Evolutionary conservation across 495 filamentous ascomycete genomes (phyloP), one percentile per base, ranked within the genome.

Genomic region (Pyrenula aspistea): DNA sequence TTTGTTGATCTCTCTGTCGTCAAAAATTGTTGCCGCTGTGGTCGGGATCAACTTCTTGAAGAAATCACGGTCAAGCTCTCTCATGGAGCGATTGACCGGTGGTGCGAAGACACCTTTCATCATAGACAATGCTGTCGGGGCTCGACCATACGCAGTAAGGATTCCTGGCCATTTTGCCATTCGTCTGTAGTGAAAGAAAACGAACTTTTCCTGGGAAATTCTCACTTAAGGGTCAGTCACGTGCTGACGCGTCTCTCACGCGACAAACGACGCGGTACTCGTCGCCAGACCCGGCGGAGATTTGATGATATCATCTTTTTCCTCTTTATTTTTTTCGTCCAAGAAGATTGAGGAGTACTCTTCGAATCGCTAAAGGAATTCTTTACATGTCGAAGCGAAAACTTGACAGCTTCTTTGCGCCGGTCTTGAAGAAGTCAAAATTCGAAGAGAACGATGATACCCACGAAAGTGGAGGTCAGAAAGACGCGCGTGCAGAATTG

Each of bases 11-110:
- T 88, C 77, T 47, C 78, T 83, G 25, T 71, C 73, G 60, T 95
- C 83, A 57, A 79, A 77, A 20, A 99, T 70, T 42, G 82, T 78
- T 10, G 91, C 93, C n/a, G 91, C 91, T 15, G 88, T 77, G 22
- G 91, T 67, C 15, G 84, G 80, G 47, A 96, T 64, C 0, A 73
- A 85, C 64, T 85, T 91, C 25, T 77, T 71, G 71, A 97, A 97
- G 62, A 91, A 84, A 15, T 86, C 76, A 24, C 89, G 83, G 71
- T 98, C 92, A 23, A 98, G 82, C 2, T 71, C 71, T 61, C 76
- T 77, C 83, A 88, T 88, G 19, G 85, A 82, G 63, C 89, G 89
- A 64, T 91, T 85, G 42, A 91, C 71, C 22, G 92, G 94, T 10
- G 91, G 89, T 48, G 84, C 82, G 70, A 96, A 86, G 83, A 86